These are phyloP conservation scores for Stevia rebaudiana DNA, from an alignment of 140 eudicot species.

Conservation along the genomic window DNA sequence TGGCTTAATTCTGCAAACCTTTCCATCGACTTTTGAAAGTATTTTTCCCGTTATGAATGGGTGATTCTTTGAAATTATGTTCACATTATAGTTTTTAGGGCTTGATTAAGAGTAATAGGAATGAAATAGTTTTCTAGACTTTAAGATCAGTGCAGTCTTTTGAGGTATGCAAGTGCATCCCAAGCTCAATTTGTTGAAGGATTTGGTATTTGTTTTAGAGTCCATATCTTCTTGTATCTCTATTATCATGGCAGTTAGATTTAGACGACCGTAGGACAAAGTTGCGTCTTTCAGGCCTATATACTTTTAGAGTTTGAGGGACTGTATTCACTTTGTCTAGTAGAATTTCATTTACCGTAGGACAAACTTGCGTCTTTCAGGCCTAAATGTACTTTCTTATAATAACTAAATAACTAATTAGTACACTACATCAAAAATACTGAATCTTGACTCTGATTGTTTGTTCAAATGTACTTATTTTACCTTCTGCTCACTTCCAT, in stretches of 20 bases:
- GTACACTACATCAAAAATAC: no score
- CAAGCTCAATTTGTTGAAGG: background rate
- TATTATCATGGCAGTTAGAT: slow-evolving; percentile 9
- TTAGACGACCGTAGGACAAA: background rate
- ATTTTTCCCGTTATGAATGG: background rate
- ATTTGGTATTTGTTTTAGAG: background rate
- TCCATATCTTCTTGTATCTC: background rate
- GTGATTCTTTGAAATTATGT: background rate
- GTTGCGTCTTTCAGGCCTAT: no score
- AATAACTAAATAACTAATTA: no score
- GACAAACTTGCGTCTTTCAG: no score
- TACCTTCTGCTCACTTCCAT: background rate
- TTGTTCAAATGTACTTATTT: no score
- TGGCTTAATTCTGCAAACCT: background rate
- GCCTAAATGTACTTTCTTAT: no score
- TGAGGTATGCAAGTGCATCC: background rate
- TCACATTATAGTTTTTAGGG: background rate
- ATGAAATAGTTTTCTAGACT: background rate
- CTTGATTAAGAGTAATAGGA: background rate
- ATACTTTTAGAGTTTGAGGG: no score
- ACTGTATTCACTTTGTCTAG: no score
- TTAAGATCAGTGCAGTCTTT: background rate
- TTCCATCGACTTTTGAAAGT: background rate
- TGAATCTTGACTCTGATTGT: no score
- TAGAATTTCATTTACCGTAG: no score